A percentile compares a stretch with the other conserved stretches of the same genome.
Conservation (phyloP, 2,329 filamentous ascomycete genomes). For the Diaporthe batatas region DNA sequence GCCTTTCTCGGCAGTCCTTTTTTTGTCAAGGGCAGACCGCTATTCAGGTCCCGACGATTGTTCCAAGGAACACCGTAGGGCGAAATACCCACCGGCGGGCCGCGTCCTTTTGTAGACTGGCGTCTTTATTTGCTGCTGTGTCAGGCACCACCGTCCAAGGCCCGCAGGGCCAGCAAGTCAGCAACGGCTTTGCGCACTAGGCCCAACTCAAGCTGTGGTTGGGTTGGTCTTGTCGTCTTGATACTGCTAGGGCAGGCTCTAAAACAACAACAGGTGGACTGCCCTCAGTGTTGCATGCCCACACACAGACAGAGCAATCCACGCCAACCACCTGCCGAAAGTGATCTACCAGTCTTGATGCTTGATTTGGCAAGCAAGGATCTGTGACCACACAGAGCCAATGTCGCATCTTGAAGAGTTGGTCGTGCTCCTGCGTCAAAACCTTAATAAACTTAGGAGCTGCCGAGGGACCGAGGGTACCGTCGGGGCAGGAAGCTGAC, state of each 20-base stretch:
- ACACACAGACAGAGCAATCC: not conserved
- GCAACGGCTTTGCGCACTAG: slow-evolving; percentile 1
- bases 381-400: slow-evolving; percentile 3
- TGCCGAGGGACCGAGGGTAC: slow-evolving; percentile 6
- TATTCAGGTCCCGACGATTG: slow-evolving; percentile 9
- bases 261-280: not conserved
- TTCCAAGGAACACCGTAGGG: slow-evolving; percentile 20
- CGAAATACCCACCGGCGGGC: slow-evolving; percentile 18
- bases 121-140: not conserved
- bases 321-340: not conserved
- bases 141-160: slow-evolving; percentile 7
- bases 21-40: slow-evolving; percentile 19
- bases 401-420: slow-evolving; percentile 2
- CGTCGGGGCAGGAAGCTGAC: not conserved
- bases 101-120: slow-evolving; percentile 17
- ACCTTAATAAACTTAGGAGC: slow-evolving; percentile 11
- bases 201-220: not conserved
- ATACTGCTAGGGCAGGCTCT: not conserved
- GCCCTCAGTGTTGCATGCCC: not conserved
- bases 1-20: slow-evolving; percentile 5
- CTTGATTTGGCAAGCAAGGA: not conserved
- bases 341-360: not conserved
- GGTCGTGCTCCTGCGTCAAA: slow-evolving; percentile 20
- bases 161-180: not conserved
- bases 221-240: too few relatives aligned